These are phyloP conservation scores for Barnettozyma sp. DNA, from an alignment of 805 yeast species.

Conservation along the genomic window DNA sequence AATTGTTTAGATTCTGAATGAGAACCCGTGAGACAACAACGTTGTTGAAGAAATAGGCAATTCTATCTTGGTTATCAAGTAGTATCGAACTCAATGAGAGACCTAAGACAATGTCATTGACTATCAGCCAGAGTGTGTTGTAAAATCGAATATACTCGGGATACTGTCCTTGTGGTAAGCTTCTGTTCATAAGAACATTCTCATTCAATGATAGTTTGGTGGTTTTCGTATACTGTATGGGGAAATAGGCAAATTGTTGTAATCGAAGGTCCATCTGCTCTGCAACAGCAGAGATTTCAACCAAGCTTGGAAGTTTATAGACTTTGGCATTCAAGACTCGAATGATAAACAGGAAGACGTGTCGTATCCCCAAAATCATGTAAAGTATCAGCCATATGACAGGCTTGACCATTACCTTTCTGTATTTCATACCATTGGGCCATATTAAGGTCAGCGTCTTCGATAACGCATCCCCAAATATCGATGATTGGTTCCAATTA, in stretches of 20 bases:
- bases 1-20: constrained; percentile 37
- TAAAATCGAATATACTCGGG: constrained; percentile 70
- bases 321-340: constrained; percentile 27
- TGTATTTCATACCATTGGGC: background rate
- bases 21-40: constrained; percentile 33
- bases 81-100: constrained; percentile 45
- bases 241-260: constrained; percentile 71
- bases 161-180: constrained; percentile 39
- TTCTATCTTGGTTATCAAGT: constrained; percentile 28
- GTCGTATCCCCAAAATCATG: constrained; percentile 11
- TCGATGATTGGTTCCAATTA: constrained; percentile 13
- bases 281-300: constrained; percentile 51
- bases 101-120: constrained; percentile 79
- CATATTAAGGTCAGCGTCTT: background rate
- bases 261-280: constrained; percentile 75
- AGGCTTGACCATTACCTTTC: constrained; percentile 13
- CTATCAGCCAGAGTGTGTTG: constrained; percentile 81
- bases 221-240: constrained; percentile 65
- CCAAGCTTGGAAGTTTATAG: constrained; percentile 23
- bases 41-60: constrained; percentile 26
- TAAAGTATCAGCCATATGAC: constrained; percentile 8
- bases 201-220: constrained; percentile 22
- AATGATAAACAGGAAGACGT: constrained; percentile 13
- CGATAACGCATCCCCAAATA: background rate
- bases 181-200: constrained; percentile 20